Evolutionary conservation across 495 filamentous ascomycete species (phyloP).

Genomic region (Pseudomonodictys pantanalensis): DNA sequence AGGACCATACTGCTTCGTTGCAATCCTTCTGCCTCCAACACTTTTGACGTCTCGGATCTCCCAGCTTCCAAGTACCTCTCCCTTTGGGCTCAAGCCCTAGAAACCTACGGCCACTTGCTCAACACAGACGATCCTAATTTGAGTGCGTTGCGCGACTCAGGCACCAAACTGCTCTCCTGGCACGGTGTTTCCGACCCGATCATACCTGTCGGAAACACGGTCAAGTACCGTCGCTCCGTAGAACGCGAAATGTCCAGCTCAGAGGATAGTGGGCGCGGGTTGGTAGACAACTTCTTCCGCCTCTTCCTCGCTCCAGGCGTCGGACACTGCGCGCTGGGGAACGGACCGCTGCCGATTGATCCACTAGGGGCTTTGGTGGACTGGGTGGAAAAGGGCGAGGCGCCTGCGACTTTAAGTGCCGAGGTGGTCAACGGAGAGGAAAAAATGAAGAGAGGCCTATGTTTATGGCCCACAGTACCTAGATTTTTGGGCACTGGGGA

Average conservation of each 20-base stretch:
- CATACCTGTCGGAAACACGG: conserved; percentile 34
- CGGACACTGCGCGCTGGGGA: conserved; percentile 33
- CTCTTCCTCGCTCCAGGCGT: conserved; percentile 40
- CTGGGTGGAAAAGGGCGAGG: conserved; percentile 44
- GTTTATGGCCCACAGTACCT: background rate
- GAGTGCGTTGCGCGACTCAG: conserved; percentile 38
- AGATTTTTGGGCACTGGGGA: conserved; percentile 8
- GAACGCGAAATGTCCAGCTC: conserved; percentile 26
- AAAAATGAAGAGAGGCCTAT: background rate
- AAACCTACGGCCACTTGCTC: conserved; percentile 39
- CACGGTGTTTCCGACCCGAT: conserved; percentile 39
- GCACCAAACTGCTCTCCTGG: conserved; percentile 47
- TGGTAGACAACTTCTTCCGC: conserved; percentile 38
- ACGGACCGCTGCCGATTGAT: conserved; percentile 20
- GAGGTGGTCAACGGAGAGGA: background rate
- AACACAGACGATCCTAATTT: conserved; percentile 45
- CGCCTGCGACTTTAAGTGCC: conserved; percentile 35
- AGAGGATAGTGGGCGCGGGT: conserved; percentile 10
- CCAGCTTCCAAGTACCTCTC: conserved; percentile 16
- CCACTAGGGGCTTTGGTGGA: conserved; percentile 36
- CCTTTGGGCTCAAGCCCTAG: conserved; percentile 29
- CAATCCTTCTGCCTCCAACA: conserved; percentile 22
- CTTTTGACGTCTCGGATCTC: conserved; percentile 19
- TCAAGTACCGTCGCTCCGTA: conserved; percentile 32
- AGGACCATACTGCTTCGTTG: background rate